phyloP scores from a whole-genome alignment of 192 early-diverging fungal genomes.

The Podila horticola region DNA sequence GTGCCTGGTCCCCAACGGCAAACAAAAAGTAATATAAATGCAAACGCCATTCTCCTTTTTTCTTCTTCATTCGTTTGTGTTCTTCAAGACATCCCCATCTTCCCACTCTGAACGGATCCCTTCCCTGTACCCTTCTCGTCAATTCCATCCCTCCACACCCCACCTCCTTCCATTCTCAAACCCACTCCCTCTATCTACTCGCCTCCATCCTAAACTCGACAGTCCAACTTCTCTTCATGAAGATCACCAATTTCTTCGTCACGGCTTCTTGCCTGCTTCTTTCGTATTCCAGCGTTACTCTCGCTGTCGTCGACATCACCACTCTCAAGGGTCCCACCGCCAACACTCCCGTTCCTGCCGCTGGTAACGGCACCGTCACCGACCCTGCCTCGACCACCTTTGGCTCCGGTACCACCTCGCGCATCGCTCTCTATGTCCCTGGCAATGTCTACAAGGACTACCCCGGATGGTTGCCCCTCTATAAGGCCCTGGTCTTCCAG shows the following conservation, averaged over 20 bases:
- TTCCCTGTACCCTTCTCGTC: not conserved
- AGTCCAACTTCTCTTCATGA: not conserved
- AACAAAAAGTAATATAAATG: too few relatives aligned
- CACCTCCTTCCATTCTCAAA: not conserved
- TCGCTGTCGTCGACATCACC: constrained; percentile 1
- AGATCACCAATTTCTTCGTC: not conserved
- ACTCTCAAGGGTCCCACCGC: constrained; percentile 11
- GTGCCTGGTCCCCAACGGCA: too few relatives aligned
- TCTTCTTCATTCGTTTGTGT: too few relatives aligned
- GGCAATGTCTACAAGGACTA: constrained; percentile 17
- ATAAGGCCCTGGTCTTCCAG: constrained; percentile 28
- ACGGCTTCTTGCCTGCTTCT: not conserved
- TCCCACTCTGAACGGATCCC: not conserved
- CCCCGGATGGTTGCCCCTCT: constrained; percentile 21
- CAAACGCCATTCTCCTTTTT: too few relatives aligned
- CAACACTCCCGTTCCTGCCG: constrained; percentile 8
- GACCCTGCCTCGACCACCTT: constrained; percentile 9
- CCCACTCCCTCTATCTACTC: not conserved
- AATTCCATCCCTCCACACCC: not conserved
- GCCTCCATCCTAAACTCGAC: not conserved
- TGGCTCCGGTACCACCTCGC: constrained; percentile 16
- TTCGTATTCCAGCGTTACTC: not conserved
- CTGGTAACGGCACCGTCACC: constrained; percentile 1
- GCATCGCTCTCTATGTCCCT: constrained; percentile 19
- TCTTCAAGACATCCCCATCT: too few relatives aligned